A percentile compares a stretch with the other conserved stretches of the same genome.
Evolutionary conservation across 306 rosid genomes (phyloP).

Genomic region (Leucaena leucocephala): DNA sequence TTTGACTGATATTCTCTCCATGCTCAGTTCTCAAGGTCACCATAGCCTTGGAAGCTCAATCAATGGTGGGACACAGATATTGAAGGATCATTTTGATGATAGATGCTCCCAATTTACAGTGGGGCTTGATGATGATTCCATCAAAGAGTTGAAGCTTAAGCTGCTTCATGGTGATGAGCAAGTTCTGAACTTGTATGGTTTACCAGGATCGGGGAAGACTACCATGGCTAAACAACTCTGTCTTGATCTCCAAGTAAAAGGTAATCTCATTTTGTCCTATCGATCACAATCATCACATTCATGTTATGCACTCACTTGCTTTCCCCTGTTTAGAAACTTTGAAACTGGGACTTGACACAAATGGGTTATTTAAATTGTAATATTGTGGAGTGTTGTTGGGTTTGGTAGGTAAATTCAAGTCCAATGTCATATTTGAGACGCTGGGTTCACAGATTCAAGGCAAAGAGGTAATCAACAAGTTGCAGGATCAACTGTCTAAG

Average conservation of each 20-base stretch:
- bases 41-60: neutral
- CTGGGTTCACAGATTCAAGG: neutral
- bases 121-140: neutral
- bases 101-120: neutral
- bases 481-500: neutral
- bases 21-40: neutral
- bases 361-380: too few species aligned
- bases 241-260: neutral
- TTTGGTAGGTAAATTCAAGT: neutral
- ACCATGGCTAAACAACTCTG: neutral
- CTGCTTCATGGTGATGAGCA: neutral
- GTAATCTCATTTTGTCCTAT: neutral
- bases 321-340: neutral
- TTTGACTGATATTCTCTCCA: neutral
- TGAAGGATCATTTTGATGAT: neutral
- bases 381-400: neutral
- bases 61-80: neutral
- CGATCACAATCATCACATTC: neutral
- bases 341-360: neutral
- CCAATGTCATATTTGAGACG: neutral
- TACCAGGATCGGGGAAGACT: conserved; percentile 9
- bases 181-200: neutral
- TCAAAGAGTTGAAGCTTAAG: neutral
- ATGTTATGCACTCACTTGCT: neutral
- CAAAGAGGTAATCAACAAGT: neutral